Evolutionary conservation across 179 eudicot genomes (phyloP).

Genomic region (Nepenthes alata): DNA sequence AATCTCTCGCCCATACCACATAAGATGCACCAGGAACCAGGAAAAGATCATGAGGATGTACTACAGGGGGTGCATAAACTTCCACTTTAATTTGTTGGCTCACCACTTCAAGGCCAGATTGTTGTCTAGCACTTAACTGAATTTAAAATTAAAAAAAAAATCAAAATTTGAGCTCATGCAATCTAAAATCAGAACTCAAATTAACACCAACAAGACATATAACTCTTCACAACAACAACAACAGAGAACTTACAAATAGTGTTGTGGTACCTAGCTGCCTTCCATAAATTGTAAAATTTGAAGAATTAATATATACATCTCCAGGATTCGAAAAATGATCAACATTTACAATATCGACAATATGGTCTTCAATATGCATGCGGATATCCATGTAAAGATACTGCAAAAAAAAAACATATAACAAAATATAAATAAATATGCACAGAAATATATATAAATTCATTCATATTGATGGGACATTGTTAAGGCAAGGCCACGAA

Average conservation of each 20-base stretch:
- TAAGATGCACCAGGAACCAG: constrained; percentile 90
- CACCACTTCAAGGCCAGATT: constrained; percentile 59
- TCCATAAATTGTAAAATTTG: constrained; percentile 50
- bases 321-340: constrained; percentile 12
- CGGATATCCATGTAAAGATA: constrained; percentile 54
- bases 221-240: not conserved
- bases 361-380: constrained; percentile 48
- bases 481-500: too few relatives aligned
- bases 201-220: not conserved
- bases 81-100: constrained; percentile 65
- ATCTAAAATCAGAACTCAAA: constrained; percentile 3
- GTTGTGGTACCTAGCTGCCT: constrained; percentile 59
- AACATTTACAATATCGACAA: constrained; percentile 46
- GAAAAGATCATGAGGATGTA: constrained; percentile 59
- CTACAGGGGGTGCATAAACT: constrained; percentile 64
- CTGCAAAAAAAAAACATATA: constrained; percentile 27
- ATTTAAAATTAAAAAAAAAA: not conserved
- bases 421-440: not conserved
- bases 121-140: constrained; percentile 62
- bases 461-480: too few relatives aligned
- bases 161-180: not conserved
- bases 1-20: constrained; percentile 38
- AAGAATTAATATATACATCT: constrained; percentile 27
- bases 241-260: constrained; percentile 47
- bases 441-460: not conserved